Base-by-base conservation (phyloP, 352 stramenopile genomes). In the Phytophthora meadii region DNA sequence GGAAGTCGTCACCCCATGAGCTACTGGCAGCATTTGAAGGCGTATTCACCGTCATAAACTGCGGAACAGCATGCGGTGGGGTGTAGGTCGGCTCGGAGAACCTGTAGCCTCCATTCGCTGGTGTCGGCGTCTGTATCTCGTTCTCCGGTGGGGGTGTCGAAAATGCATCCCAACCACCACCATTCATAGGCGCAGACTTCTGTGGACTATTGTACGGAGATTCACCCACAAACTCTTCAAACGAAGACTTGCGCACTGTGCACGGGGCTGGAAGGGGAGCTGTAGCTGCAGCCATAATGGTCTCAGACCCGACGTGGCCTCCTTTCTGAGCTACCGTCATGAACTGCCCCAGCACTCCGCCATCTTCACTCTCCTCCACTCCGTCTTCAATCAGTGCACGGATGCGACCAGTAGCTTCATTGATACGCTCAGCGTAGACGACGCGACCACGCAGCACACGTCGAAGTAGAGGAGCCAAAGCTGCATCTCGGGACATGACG, bases 391-490 rank as follows among this genome's bases (percentile, higher is more conserved):
- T 50, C 17, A 92, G 48, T 24, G 74, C 61, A 30, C 85, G 72
- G 59, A 95, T 81, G 28, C 74, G 68, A 51, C 68, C 65, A 12
- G 82, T 86, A 25, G 87, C 74, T 36, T 89, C 76, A 1, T 81
- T 45, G 27, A 92, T 67, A 0, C 81, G 76, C 7, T 72, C 66
- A 5, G 82, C 85, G 50, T 95, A 92, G 3, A 79, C 30, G 2
- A 88, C 55, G 5, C 87, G 87, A 44, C 91, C 88, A 53, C 88
- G 81, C 28, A 93, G 52, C 5, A 89, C 73, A 14, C 87, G 81
- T 28, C 86, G 74, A 46, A 95, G 54, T 10, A 95, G 72, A 11
- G 87, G 83, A 11, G 71, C 72, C 14, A 95, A 72, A 6, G 82
- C 84, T 14, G 77, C 54, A 40, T 95, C 87, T 25, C 84, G 76